phyloP scores from a whole-genome alignment of 441 rosid genomes.

The Gossypium davidsonii region DNA sequence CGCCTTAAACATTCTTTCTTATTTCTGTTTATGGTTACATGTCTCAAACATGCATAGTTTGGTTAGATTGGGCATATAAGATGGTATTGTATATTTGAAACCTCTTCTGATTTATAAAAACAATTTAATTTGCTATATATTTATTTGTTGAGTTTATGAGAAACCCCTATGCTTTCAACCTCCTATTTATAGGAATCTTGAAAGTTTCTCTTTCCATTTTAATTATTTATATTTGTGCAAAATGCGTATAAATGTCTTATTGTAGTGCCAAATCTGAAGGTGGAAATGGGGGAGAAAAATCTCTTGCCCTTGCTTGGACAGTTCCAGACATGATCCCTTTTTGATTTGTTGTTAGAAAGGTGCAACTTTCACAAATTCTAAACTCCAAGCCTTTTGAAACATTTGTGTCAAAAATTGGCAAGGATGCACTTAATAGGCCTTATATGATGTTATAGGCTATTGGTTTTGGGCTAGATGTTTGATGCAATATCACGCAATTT shows the following conservation, averaged over 20 bases:
- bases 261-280: not conserved
- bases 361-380: not conserved
- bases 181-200: not conserved
- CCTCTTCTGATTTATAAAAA: not conserved
- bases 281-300: not conserved
- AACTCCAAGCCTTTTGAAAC: not conserved
- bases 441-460: not conserved
- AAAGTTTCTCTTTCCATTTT: not conserved
- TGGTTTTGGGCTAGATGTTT: not conserved
- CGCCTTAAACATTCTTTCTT: conserved; percentile 10
- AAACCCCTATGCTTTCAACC: not conserved
- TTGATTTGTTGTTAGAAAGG: not conserved
- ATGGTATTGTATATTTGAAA: not conserved
- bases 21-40: not conserved
- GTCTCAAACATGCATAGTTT: not conserved
- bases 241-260: not conserved
- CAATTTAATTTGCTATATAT: not conserved
- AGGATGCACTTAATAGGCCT: not conserved
- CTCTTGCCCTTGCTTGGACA: not conserved
- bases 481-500: not conserved
- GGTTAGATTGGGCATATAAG: not conserved
- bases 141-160: not conserved
- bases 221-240: not conserved
- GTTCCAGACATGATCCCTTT: not conserved
- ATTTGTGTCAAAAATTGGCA: no score